Evolutionary conservation across 352 stramenopile genomes (phyloP).

Genomic region (Pythium phragmiticola): DNA sequence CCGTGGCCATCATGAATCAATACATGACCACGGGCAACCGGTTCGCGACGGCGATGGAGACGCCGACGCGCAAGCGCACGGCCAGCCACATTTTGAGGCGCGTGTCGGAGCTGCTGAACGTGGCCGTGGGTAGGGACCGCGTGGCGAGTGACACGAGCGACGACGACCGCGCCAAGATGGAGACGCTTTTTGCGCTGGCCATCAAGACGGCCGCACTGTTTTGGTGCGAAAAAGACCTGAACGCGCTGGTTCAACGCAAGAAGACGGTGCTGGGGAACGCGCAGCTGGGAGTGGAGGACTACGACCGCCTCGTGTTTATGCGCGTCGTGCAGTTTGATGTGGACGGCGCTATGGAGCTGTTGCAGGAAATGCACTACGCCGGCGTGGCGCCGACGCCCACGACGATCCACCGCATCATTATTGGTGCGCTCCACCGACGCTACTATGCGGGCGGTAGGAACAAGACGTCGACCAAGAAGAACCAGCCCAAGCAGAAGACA

Average conservation of each 20-base stretch:
- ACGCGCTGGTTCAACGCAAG: constrained; percentile 51
- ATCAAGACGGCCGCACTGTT: constrained; percentile 56
- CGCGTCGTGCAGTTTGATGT: constrained; percentile 49
- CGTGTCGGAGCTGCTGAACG: constrained; percentile 58
- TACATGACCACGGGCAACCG: constrained; percentile 73
- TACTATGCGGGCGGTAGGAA: constrained; percentile 11
- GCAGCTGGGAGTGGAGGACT: constrained; percentile 42
- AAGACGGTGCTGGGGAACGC: constrained; percentile 36
- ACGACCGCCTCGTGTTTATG: constrained; percentile 71
- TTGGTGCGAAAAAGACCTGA: constrained; percentile 59
- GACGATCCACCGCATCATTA: constrained; percentile 74
- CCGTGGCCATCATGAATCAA: constrained; percentile 65
- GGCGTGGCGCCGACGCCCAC: constrained; percentile 58
- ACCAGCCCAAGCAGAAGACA: neutral
- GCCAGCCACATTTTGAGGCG: constrained; percentile 64
- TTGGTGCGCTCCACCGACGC: constrained; percentile 51
- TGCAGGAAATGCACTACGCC: constrained; percentile 84
- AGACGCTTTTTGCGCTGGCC: constrained; percentile 53
- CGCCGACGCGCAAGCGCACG: constrained; percentile 43
- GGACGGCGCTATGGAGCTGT: constrained; percentile 46
- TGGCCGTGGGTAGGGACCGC: constrained; percentile 28
- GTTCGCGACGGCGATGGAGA: constrained; percentile 49
- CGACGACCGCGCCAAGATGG: constrained; percentile 41
- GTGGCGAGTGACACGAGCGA: constrained; percentile 21
- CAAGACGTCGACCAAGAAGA: constrained; percentile 4